These are phyloP conservation scores for Moricandia moricandioides DNA, from an alignment of 345 rosid species.

Conservation along the genomic window DNA sequence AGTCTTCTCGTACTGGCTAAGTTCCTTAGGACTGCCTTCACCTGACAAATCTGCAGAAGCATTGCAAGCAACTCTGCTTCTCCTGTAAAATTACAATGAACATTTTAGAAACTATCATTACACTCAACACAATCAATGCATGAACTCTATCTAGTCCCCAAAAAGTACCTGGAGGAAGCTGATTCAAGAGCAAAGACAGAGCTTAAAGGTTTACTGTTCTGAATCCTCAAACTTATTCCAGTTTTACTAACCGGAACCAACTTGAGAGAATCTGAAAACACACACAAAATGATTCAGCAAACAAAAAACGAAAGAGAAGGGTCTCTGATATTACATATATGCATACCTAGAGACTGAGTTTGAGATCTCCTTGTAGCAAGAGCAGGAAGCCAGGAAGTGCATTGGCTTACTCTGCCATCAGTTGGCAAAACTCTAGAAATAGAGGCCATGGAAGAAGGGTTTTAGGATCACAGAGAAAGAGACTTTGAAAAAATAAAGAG, in stretches of 20 bases:
- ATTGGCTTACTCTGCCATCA: conserved; percentile 42
- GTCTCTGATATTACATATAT: not conserved
- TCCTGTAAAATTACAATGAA: conserved; percentile 36
- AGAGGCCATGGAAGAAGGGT: conserved; percentile 53
- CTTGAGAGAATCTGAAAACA: conserved; percentile 44
- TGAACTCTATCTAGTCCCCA: not conserved
- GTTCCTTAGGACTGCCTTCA: conserved; percentile 47
- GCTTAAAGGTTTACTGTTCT: conserved; percentile 29
- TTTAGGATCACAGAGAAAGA: not conserved
- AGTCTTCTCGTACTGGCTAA: conserved; percentile 72
- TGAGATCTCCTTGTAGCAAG: conserved; percentile 32
- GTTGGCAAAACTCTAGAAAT: conserved; percentile 55
- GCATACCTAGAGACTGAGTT: conserved; percentile 47
- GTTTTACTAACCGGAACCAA: conserved; percentile 31
- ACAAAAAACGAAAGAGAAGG: not conserved
- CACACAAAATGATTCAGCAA: not conserved
- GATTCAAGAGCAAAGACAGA: conserved; percentile 44
- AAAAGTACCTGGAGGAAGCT: conserved; percentile 50
- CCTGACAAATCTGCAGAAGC: conserved; percentile 65
- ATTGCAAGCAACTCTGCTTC: conserved; percentile 46
- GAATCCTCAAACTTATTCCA: conserved; percentile 42
- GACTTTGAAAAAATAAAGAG: not conserved
- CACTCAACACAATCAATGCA: not conserved
- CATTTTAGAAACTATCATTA: not conserved
- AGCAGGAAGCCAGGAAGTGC: conserved; percentile 31